phyloP scores from a whole-genome alignment of 106 monocot genomes.

The Alisma plantagoaquatica region DNA sequence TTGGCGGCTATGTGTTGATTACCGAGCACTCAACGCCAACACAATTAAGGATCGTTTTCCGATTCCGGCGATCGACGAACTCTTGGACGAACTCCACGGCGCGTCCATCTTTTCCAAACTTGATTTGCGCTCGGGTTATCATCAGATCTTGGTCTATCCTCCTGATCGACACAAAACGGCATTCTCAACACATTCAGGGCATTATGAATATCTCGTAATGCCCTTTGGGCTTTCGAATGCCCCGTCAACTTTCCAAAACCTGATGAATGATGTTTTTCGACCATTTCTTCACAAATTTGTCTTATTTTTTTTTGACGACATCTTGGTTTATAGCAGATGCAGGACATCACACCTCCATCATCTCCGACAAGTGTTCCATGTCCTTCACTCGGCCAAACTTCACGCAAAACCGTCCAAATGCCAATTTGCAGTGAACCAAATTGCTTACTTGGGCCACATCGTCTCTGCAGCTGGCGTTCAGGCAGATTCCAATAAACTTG shows the following conservation, averaged over 20 bases:
- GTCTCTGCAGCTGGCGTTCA: neutral
- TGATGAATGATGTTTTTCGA: neutral
- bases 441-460: neutral
- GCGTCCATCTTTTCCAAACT: neutral
- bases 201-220: neutral
- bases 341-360: neutral
- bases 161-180: neutral
- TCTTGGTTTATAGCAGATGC: neutral
- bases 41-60: neutral
- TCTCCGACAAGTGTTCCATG: neutral
- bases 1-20: neutral
- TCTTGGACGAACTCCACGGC: neutral
- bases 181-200: neutral
- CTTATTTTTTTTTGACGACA: conserved; percentile 3
- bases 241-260: neutral
- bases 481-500: neutral
- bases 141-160: neutral
- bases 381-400: neutral
- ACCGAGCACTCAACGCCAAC: neutral
- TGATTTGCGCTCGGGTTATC: neutral
- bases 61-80: neutral
- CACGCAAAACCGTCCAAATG: neutral
- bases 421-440: neutral
- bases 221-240: neutral
- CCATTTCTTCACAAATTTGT: neutral